Evolutionary conservation across 176 grass and related monocot genomes (phyloP), one percentile per base, ranked within the genome.

Genomic region (Avena insularis): DNA sequence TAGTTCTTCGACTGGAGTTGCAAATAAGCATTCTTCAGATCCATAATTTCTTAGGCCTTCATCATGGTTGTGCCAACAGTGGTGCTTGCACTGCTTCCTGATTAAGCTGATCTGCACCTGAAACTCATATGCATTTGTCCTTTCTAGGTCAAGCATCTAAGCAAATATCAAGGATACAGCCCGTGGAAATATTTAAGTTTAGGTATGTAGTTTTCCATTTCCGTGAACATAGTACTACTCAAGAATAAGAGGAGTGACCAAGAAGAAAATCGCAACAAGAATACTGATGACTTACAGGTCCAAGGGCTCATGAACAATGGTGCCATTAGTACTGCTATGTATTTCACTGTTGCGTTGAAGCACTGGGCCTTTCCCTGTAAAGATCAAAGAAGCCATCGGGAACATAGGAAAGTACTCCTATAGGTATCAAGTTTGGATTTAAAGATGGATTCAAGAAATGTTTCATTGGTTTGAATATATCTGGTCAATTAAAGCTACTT

Each of bases 231-330:
- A 21, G 6, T 2, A 12, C 65, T 73, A 49, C 6, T 80, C 11
- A 57, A 25, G 25, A 50, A 64, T 9, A 29, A 2, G 48, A 12
- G 12, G 16, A 66, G 76, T 83, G 12, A 98, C 95, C 93, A 98
- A 78, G 68, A 93, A 93, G 3, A 90, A 88, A 25, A 91, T 85
- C 0, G 88, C 89, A 23, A 98, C 72, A 2, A 98, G 56, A 71
- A 98, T 93, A 27, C 33, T 35, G 25, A 40, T 75, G 33, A 55
- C 87, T 97, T 91, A 97, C 95, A 95, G 75, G 93, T 95, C 43
- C 93, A 56, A n/a, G 93, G 95, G 47, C 83, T 97, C 88, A 97
- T 95, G 27, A 95, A 84, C 73, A 95, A 56, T 85, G 95, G 95
- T 11, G 95, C 92, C 57, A 97, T 65, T 46, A 97, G 79, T 59